These are phyloP conservation scores for Scalesia atractyloides DNA, from an alignment of 129 eudicot genomes.

Conservation along the genomic window DNA sequence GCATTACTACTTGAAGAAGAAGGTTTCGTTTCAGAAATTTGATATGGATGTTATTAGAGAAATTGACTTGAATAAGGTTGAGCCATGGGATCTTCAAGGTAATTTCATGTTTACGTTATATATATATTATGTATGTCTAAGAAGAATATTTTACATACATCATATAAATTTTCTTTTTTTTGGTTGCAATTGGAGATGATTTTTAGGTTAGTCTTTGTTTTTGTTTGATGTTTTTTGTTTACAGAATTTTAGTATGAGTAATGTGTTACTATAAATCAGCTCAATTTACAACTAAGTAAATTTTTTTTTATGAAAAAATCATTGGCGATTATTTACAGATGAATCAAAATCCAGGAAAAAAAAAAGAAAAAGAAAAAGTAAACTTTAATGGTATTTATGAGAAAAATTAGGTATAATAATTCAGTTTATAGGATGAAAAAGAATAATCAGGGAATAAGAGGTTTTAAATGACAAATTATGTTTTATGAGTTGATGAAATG, in stretches of 20 bases:
- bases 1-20: constrained; percentile 93
- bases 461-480: not conserved
- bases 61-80: constrained; percentile 84
- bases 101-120: not conserved
- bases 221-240: not conserved
- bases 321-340: too few species aligned
- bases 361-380: too few species aligned
- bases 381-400: too few species aligned
- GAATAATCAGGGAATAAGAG: not conserved
- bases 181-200: not conserved
- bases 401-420: too few species aligned
- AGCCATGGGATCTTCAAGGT: constrained; percentile 99
- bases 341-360: too few species aligned
- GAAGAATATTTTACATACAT: not conserved
- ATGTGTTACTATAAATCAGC: not conserved
- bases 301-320: too few species aligned
- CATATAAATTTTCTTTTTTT: not conserved
- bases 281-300: not conserved
- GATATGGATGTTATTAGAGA: constrained; percentile 95
- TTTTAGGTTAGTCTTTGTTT: not conserved
- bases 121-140: not conserved
- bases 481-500: not conserved
- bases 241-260: not conserved
- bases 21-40: constrained; percentile 75
- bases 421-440: not conserved